A percentile compares a stretch with the other conserved stretches of the same genome.
Evolutionary conservation across 768 basidiomycete genomes (phyloP).

Genomic region (Leccinum broughii): DNA sequence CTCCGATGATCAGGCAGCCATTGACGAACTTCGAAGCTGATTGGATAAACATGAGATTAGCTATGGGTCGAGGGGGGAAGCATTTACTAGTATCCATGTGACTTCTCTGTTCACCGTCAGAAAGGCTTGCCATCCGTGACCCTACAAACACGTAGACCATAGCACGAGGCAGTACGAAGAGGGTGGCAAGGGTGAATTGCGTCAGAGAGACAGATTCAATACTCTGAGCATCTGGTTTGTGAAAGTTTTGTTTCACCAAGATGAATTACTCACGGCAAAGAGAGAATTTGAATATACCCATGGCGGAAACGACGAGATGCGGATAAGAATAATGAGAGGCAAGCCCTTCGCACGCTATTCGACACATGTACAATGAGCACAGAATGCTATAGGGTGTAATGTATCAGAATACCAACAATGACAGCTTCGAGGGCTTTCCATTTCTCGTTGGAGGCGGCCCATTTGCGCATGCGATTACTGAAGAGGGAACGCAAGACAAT

Average conservation of each 20-base stretch:
- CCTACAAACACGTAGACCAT: constrained; percentile 78
- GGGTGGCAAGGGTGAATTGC: constrained; percentile 77
- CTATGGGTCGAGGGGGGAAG: background rate
- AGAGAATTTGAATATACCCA: constrained; percentile 86
- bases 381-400: constrained; percentile 1
- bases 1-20: constrained; percentile 53
- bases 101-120: constrained; percentile 72
- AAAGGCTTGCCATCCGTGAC: constrained; percentile 67
- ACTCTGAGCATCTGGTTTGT: constrained; percentile 44
- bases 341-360: constrained; percentile 70
- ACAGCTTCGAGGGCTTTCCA: constrained; percentile 80
- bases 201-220: constrained; percentile 71
- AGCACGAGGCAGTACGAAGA: constrained; percentile 69
- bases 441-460: constrained; percentile 63
- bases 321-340: constrained; percentile 79
- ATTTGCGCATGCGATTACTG: constrained; percentile 51
- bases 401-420: constrained; percentile 47
- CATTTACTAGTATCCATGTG: constrained; percentile 73
- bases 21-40: constrained; percentile 69
- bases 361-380: constrained; percentile 1
- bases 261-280: constrained; percentile 58
- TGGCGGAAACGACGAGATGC: constrained; percentile 80
- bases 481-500: constrained; percentile 60
- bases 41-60: constrained; percentile 14
- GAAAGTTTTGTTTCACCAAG: constrained; percentile 5